Conservation (phyloP, 1,139 yeast genomes). For the Debaryomycetaceae sp. region DNA sequence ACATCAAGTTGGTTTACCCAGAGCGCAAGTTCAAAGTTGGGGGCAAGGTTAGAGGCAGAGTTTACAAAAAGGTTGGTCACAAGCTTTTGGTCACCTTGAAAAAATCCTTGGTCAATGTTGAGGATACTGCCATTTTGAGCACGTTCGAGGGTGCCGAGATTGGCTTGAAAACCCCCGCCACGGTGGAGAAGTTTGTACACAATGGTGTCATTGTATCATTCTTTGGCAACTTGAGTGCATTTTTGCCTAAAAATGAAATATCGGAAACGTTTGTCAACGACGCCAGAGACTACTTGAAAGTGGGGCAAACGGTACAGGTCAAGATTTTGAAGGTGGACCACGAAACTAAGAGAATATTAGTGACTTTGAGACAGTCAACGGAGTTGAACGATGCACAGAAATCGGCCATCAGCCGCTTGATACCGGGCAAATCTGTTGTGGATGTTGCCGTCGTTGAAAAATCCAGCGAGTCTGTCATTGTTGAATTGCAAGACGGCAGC, state of each 20-base stretch:
- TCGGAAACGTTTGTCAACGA: conserved; percentile 80
- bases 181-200: conserved; percentile 67
- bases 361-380: conserved; percentile 67
- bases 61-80: conserved; percentile 36
- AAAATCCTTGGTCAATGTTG: conserved; percentile 71
- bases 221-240: conserved; percentile 75
- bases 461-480: conserved; percentile 64
- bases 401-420: conserved; percentile 42
- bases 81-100: conserved; percentile 66
- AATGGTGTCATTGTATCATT: conserved; percentile 82
- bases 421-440: conserved; percentile 61
- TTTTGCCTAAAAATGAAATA: conserved; percentile 80
- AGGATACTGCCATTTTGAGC: conserved; percentile 54
- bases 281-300: conserved; percentile 71
- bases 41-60: conserved; percentile 71
- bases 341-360: conserved; percentile 55
- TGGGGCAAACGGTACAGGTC: conserved; percentile 83
- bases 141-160: conserved; percentile 48
- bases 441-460: conserved; percentile 69
- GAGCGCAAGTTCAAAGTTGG: conserved; percentile 90
- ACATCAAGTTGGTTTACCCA: conserved; percentile 78
- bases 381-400: conserved; percentile 48
- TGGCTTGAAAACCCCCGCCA: conserved; percentile 69
- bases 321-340: conserved; percentile 57
- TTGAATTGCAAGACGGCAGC: conserved; percentile 51